Evolutionary conservation across 306 rosid species (phyloP).

Genomic region (Vigna angularis): DNA sequence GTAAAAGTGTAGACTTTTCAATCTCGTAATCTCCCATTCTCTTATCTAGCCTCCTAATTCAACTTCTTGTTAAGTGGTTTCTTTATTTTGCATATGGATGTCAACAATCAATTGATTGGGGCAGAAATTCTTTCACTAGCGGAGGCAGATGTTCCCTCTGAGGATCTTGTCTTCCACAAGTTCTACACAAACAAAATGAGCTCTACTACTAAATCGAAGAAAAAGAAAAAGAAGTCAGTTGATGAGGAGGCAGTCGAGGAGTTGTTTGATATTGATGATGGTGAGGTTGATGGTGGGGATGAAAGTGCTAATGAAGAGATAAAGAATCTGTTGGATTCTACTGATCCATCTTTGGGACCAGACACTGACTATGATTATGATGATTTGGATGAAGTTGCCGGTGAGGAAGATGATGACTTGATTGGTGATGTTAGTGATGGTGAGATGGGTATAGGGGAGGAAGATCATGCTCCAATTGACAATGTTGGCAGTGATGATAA

Average conservation of each 20-base stretch:
- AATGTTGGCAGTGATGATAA: slow-evolving; percentile 18
- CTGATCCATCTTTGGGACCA: slow-evolving; percentile 55
- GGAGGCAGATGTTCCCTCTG: slow-evolving; percentile 89
- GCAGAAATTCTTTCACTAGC: slow-evolving; percentile 79
- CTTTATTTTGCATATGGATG: slow-evolving; percentile 66
- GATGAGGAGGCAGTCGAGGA: slow-evolving; percentile 80
- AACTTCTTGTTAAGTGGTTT: slow-evolving; percentile 38
- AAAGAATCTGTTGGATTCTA: slow-evolving; percentile 76
- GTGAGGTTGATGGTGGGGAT: slow-evolving; percentile 61
- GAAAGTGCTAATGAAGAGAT: slow-evolving; percentile 93
- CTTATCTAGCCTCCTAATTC: slow-evolving; percentile 1
- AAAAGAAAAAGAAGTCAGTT: slow-evolving; percentile 72
- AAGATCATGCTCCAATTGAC: slow-evolving; percentile 48
- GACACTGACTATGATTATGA: slow-evolving; percentile 80
- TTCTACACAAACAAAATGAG: slow-evolving; percentile 81
- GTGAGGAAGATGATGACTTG: slow-evolving; percentile 85
- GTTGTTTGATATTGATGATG: slow-evolving; percentile 62
- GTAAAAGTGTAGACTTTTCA: slow-evolving; percentile 42
- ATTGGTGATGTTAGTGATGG: slow-evolving; percentile 68
- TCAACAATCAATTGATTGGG: slow-evolving; percentile 73
- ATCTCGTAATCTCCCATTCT: not conserved
- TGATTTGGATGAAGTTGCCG: slow-evolving; percentile 75
- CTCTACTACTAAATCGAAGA: slow-evolving; percentile 70
- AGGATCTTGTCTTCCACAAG: slow-evolving; percentile 95
- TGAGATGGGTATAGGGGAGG: slow-evolving; percentile 67